phyloP scores from a whole-genome alignment of 768 basidiomycete genomes.

The Cystobasidium tubakii region DNA sequence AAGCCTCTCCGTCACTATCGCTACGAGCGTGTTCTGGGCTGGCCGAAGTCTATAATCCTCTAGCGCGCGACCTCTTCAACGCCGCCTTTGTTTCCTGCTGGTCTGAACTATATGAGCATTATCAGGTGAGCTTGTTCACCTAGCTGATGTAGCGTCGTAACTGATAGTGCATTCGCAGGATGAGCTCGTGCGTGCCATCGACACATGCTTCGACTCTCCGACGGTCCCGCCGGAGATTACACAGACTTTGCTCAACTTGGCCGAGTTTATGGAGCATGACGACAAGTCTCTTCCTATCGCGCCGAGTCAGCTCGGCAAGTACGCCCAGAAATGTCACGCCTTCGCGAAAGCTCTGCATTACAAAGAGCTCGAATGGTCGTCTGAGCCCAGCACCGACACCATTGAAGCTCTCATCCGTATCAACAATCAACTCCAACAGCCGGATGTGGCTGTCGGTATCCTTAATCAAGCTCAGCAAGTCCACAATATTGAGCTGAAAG shows the following conservation, averaged over 20 bases:
- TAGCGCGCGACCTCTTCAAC: constrained; percentile 92
- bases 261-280: constrained; percentile 99
- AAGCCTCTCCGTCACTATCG: constrained; percentile 97
- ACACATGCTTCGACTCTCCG: constrained; percentile 67
- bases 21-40: constrained; percentile 90
- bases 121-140: constrained; percentile 60
- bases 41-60: constrained; percentile 80
- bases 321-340: constrained; percentile 84
- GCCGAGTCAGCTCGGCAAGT: constrained; percentile 83
- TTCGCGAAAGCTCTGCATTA: constrained; percentile 98
- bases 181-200: constrained; percentile 84
- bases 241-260: constrained; percentile 81
- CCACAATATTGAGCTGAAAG: constrained; percentile 84
- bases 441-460: constrained; percentile 96
- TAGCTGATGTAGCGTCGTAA: constrained; percentile 25
- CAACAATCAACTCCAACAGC: constrained; percentile 92
- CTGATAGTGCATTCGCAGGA: constrained; percentile 57
- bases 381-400: constrained; percentile 79
- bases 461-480: constrained; percentile 81
- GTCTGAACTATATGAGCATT: constrained; percentile 90
- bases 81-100: constrained; percentile 97
- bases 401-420: constrained; percentile 93
- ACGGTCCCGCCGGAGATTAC: constrained; percentile 79
- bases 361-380: constrained; percentile 94
- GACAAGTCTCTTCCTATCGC: constrained; percentile 92